These are phyloP conservation scores for Cercophora sp. DNA, from an alignment of 495 filamentous ascomycete species.

Conservation along the genomic window DNA sequence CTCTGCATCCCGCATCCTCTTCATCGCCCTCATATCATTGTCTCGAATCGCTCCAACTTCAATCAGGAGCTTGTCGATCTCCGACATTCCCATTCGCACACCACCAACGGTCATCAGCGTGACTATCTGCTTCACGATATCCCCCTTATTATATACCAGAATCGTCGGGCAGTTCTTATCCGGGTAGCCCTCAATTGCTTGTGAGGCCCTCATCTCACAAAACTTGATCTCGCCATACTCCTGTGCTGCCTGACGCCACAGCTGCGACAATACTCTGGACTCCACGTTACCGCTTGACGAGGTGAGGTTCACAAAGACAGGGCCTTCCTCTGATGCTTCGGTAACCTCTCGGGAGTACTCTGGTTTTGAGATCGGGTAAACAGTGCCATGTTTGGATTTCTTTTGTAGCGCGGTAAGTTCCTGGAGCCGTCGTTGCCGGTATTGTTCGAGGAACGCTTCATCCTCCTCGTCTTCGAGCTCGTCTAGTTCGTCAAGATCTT, in stretches of 20 bases:
- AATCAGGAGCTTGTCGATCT: constrained; percentile 73
- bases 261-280: constrained; percentile 71
- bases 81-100: constrained; percentile 56
- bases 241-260: constrained; percentile 80
- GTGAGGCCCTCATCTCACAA: constrained; percentile 86
- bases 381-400: constrained; percentile 76
- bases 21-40: constrained; percentile 72
- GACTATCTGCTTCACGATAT: constrained; percentile 84
- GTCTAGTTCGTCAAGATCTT: constrained; percentile 87
- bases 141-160: constrained; percentile 83
- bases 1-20: constrained; percentile 55
- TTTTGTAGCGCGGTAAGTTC: constrained; percentile 72
- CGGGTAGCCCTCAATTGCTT: constrained; percentile 96
- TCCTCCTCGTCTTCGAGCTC: constrained; percentile 91
- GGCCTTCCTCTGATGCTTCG: constrained; percentile 67
- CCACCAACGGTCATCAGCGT: constrained; percentile 78
- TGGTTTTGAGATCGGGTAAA: constrained; percentile 90
- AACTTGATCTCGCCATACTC: constrained; percentile 95
- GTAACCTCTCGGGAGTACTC: constrained; percentile 93
- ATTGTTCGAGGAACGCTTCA: constrained; percentile 82
- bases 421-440: constrained; percentile 75
- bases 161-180: constrained; percentile 94
- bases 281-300: constrained; percentile 75
- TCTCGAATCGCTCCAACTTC: constrained; percentile 72
- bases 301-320: constrained; percentile 82